Evolutionary conservation across 2,329 filamentous ascomycete genomes (phyloP).

Genomic region (Cadophora malorum): DNA sequence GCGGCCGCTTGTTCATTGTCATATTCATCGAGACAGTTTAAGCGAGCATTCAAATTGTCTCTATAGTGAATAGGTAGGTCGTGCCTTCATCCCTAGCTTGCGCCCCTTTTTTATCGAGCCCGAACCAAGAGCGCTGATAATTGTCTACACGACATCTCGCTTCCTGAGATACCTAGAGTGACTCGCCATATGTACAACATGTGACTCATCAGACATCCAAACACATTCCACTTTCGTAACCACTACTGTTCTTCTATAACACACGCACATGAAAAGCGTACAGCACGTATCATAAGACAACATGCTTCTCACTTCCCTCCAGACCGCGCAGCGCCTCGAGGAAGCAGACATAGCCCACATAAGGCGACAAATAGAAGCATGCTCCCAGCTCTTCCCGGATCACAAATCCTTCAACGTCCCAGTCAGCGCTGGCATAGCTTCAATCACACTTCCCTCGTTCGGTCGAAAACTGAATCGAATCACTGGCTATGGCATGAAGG

Average conservation of each 20-base stretch:
- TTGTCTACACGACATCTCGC: neutral
- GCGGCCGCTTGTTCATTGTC: neutral
- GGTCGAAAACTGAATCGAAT: constrained; percentile 20
- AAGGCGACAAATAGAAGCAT: constrained; percentile 17
- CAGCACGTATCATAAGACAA: neutral
- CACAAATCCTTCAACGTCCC: constrained; percentile 14
- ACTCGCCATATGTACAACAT: neutral
- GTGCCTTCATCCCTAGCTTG: neutral
- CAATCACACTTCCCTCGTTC: constrained; percentile 1
- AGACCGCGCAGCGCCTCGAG: constrained; percentile 22
- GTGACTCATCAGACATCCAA: neutral
- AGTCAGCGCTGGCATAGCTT: constrained; percentile 8
- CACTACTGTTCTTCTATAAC: neutral
- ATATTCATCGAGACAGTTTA: neutral
- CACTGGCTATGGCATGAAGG: neutral
- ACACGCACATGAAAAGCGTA: neutral
- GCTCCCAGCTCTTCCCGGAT: constrained; percentile 17
- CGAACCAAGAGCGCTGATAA: neutral
- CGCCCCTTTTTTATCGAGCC: too few relatives aligned
- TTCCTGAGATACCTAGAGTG: neutral
- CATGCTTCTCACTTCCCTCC: constrained; percentile 19
- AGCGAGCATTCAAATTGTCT: neutral
- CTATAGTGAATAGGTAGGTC: neutral
- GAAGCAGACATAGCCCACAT: constrained; percentile 24
- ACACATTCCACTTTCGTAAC: neutral